Base-by-base conservation (phyloP, 2,329 filamentous ascomycete genomes). In the Aspergillus viridinutans region DNA sequence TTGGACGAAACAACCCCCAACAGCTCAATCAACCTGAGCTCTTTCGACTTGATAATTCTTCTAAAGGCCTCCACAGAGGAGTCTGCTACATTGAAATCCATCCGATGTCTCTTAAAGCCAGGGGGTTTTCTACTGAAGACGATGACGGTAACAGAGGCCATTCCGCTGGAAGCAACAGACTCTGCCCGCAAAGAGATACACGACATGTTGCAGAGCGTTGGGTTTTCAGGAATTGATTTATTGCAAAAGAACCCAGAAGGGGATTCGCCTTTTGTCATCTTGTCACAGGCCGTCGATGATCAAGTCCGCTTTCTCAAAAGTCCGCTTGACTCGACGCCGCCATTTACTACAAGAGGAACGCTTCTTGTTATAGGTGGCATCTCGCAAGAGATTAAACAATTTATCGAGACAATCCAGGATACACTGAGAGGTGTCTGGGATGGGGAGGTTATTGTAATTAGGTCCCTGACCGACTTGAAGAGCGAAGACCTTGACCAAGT, bases 221-320 rank as follows among this genome's bases (percentile, higher is more conserved):
- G 55, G 3, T 60, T 60, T 29, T 54, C 55, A 9, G 58, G 58
- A 17, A 53, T 60, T 7, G 53, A 58, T 38, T 40, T 23, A 49
- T 55, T 4, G 47, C 29, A 56, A 10, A 57, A 42, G 9, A 47
- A 50, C 7, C 47, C 35, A 5, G 55, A 57, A 12, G 50, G 50
- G 20, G 49, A 58, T 21, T 42, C 56, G 26, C 50, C 55, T 45
- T 58, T 49, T 50, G 42, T 55, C 10, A 29, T 58, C 23, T 10
- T 58, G 29, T 50, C 42, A 25, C 56, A 58, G 43, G 56, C 56
- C 14, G 17, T 58, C 14, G 49, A 55, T 47, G 38, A 55, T 38
- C 29, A 32, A 8, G 32, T 55, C 9, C 38, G 28, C 29, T 50
- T 58, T n/a, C 32, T 54, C 4, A 28, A 20, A 3, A 9, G 23